These are phyloP conservation scores for Epichloe uncinata DNA, from an alignment of 2,329 filamentous ascomycete genomes.

Conservation along the genomic window DNA sequence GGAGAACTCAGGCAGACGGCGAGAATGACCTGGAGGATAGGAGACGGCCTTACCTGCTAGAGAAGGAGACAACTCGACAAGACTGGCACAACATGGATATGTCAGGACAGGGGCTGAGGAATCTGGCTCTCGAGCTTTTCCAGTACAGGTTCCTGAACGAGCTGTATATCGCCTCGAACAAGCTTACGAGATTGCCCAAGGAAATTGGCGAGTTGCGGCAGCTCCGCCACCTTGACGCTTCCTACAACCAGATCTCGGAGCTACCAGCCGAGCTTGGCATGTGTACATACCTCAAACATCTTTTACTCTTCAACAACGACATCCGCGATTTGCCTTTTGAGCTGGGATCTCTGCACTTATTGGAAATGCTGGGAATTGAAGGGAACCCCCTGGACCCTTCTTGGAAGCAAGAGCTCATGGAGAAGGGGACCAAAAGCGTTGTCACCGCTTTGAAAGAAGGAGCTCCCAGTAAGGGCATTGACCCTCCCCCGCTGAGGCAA, in stretches of 20 bases:
- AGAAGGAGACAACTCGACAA: slow-evolving; percentile 55
- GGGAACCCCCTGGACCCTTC: slow-evolving; percentile 74
- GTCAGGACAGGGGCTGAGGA: slow-evolving; percentile 86
- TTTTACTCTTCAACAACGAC: slow-evolving; percentile 83
- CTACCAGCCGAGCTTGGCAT: slow-evolving; percentile 89
- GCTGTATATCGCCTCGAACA: slow-evolving; percentile 89
- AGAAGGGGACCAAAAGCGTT: slow-evolving; percentile 74
- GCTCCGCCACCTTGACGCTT: slow-evolving; percentile 73
- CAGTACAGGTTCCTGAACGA: slow-evolving; percentile 80
- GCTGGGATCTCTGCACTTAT: slow-evolving; percentile 73
- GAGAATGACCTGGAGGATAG: slow-evolving; percentile 44
- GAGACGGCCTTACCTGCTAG: slow-evolving; percentile 50
- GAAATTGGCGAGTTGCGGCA: slow-evolving; percentile 72
- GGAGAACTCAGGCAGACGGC: slow-evolving; percentile 32
- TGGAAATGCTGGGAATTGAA: slow-evolving; percentile 84
- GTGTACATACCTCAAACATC: slow-evolving; percentile 80
- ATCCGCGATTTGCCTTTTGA: slow-evolving; percentile 73
- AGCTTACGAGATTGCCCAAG: slow-evolving; percentile 65
- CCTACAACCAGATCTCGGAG: slow-evolving; percentile 70
- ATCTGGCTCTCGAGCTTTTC: slow-evolving; percentile 69
- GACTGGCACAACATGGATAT: slow-evolving; percentile 92
- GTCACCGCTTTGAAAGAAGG: slow-evolving; percentile 74
- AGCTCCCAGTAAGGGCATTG: slow-evolving; percentile 56
- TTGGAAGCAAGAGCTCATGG: slow-evolving; percentile 69
- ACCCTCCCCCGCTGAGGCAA: neutral